These are phyloP conservation scores for Panaeolus papilionaceus DNA, from an alignment of 768 basidiomycete species.

Conservation along the genomic window DNA sequence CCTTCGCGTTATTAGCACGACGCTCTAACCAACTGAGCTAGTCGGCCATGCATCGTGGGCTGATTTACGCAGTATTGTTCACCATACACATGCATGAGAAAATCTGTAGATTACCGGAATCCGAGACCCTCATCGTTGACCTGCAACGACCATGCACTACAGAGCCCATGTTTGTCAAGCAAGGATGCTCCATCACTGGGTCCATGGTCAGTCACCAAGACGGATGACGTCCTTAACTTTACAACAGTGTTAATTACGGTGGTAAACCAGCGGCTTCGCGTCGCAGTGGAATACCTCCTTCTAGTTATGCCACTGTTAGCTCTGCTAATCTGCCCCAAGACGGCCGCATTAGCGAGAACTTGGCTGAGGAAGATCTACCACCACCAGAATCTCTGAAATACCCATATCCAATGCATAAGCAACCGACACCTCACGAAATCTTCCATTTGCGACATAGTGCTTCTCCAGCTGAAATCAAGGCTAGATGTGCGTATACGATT, in stretches of 20 bases:
- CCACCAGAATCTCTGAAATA: conserved; percentile 23
- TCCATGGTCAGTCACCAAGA: not conserved
- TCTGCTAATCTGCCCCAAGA: not conserved
- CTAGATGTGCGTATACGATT: conserved; percentile 59
- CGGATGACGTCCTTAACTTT: not conserved
- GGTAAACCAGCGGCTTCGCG: not conserved
- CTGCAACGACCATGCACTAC: not conserved
- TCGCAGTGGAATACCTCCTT: not conserved
- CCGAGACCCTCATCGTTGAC: not conserved
- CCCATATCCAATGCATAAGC: conserved; percentile 58
- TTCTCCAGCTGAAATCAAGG: conserved; percentile 66
- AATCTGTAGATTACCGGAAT: not conserved
- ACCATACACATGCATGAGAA: not conserved
- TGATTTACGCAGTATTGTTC: not conserved
- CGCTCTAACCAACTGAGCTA: conserved; percentile 96
- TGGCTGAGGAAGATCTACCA: not conserved
- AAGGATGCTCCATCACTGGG: not conserved
- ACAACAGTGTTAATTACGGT: not conserved
- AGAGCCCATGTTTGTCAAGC: not conserved
- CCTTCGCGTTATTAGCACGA: conserved; percentile 87
- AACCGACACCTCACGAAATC: conserved; percentile 74
- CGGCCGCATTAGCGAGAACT: not conserved
- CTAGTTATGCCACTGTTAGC: conserved; percentile 16
- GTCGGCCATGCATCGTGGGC: conserved; percentile 55
- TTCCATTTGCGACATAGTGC: conserved; percentile 68